These are phyloP conservation scores for Acorus gramineus DNA, from an alignment of 106 monocot species.

Conservation along the genomic window DNA sequence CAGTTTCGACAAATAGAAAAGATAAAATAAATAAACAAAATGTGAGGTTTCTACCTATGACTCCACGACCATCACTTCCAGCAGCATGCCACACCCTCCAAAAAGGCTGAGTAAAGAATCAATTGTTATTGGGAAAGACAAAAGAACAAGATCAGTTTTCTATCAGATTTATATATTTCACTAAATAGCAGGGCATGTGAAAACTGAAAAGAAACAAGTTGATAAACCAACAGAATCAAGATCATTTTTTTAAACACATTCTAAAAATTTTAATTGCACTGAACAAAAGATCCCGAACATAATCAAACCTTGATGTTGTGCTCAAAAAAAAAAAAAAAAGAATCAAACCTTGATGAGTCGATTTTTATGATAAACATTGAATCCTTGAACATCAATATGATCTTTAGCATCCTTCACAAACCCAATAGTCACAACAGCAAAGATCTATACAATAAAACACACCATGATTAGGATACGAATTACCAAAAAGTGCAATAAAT, in stretches of 20 bases:
- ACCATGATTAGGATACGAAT: no score
- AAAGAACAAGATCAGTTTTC: background rate
- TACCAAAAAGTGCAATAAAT: no score
- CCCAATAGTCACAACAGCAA: constrained; percentile 84
- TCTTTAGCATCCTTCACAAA: constrained; percentile 97
- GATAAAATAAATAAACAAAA: background rate
- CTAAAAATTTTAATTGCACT: no score
- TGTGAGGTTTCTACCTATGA: constrained; percentile 43
- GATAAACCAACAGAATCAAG: no score
- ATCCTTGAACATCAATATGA: constrained; percentile 97
- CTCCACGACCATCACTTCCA: constrained; percentile 98
- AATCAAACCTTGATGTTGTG: constrained; percentile 74
- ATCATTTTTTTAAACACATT: no score
- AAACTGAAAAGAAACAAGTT: background rate
- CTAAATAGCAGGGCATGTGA: background rate
- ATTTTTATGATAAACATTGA: constrained; percentile 97
- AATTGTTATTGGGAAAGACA: background rate
- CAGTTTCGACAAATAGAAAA: constrained; percentile 1
- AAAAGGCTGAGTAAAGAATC: constrained; percentile 46
- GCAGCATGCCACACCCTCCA: constrained; percentile 98
- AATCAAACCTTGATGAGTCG: constrained; percentile 75
- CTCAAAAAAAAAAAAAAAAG: no score
- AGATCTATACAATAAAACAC: constrained; percentile 28
- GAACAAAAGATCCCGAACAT: background rate
- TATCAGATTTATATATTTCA: background rate